Evolutionary conservation across 2,329 filamentous ascomycete species (phyloP).

Genomic region (Diaporthe ilicicola): DNA sequence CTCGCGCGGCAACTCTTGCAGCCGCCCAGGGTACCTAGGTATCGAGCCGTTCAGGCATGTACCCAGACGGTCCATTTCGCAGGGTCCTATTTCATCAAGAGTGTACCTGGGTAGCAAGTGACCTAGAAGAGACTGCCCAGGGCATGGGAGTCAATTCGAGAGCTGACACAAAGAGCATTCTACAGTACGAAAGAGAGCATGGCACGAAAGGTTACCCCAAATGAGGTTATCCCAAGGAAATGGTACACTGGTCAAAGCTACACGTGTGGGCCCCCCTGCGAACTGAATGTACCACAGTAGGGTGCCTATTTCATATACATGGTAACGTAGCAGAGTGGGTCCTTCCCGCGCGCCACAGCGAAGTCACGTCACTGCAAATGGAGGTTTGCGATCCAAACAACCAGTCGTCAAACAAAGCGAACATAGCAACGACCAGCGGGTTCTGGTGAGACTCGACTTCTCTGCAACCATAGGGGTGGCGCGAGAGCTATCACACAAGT

Average conservation of each 20-base stretch:
- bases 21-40: neutral
- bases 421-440: neutral
- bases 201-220: neutral
- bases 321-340: neutral
- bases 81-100: too few relatives aligned
- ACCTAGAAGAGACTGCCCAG: too few relatives aligned
- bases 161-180: too few relatives aligned
- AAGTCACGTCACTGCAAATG: slow-evolving; percentile 21
- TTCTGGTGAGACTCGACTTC: too few relatives aligned
- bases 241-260: neutral
- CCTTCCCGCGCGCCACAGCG: neutral
- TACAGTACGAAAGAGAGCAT: neutral
- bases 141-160: too few relatives aligned
- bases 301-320: neutral
- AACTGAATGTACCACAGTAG: neutral
- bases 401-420: neutral
- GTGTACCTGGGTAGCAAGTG: too few relatives aligned
- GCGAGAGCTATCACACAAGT: slow-evolving; percentile 3
- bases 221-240: neutral
- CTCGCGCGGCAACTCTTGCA: neutral
- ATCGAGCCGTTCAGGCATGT: neutral
- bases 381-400: neutral
- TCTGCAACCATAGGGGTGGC: neutral
- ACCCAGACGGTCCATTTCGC: neutral
- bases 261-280: neutral